Evolutionary conservation across 1,139 yeast species (phyloP).

Genomic region (Blastobotrys capitulatus): DNA sequence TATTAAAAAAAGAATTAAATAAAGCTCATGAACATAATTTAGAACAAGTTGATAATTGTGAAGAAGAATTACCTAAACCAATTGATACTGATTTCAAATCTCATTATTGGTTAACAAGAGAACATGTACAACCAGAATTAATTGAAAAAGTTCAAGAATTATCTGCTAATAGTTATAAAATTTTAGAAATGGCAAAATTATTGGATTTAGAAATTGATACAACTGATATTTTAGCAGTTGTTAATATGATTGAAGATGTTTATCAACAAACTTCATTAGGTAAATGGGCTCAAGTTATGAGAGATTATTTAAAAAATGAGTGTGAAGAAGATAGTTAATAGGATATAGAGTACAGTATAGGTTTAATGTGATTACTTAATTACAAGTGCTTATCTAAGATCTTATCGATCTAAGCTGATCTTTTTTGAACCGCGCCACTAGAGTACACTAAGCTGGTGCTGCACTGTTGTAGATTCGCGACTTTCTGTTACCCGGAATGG

Average conservation of each 20-base stretch:
- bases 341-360: too few species aligned
- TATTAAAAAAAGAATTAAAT: background rate
- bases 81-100: background rate
- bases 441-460: too few species aligned
- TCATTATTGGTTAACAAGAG: background rate
- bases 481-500: too few species aligned
- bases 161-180: background rate
- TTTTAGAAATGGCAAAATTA: background rate
- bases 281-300: constrained; percentile 1
- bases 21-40: background rate
- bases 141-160: background rate
- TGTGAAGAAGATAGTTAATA: too few species aligned
- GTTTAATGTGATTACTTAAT: too few species aligned
- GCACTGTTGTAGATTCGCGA: too few species aligned
- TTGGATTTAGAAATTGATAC: background rate
- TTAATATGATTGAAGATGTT: background rate
- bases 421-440: too few species aligned
- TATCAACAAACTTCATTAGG: background rate
- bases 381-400: too few species aligned
- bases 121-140: background rate
- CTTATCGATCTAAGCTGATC: too few species aligned
- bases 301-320: background rate
- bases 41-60: background rate
- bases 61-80: background rate
- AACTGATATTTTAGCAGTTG: background rate